Conservation (phyloP, 345 rosid genomes). For the Linum tenue region DNA sequence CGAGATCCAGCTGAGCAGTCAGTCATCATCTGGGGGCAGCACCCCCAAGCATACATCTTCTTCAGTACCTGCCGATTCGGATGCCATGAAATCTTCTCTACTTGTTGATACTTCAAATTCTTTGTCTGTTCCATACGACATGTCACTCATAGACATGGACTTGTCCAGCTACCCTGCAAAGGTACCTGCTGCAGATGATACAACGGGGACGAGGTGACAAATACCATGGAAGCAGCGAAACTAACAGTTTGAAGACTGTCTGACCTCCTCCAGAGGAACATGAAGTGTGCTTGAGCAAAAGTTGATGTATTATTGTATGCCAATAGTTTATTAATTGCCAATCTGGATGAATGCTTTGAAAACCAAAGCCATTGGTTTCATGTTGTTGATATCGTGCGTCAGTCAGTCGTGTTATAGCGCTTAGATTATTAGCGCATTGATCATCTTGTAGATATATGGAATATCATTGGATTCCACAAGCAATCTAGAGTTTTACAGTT, state of each 20-base stretch:
- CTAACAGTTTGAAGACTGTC: conserved; percentile 11
- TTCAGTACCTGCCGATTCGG: conserved; percentile 31
- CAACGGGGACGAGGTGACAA: conserved; percentile 43
- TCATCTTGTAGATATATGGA: no score
- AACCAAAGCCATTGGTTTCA: no score
- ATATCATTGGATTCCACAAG: no score
- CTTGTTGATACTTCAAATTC: conserved; percentile 56
- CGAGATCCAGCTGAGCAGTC: conserved; percentile 62
- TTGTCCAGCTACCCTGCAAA: conserved; percentile 64
- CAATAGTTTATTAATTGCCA: no score
- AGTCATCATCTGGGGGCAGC: conserved; percentile 55
- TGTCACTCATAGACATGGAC: conserved; percentile 86
- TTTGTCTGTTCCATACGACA: conserved; percentile 48
- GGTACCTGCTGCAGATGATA: conserved; percentile 74
- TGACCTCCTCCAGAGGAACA: not conserved
- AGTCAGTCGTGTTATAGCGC: no score
- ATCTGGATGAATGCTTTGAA: no score
- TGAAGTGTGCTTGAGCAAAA: not conserved
- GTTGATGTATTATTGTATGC: not conserved
- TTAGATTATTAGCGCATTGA: no score
- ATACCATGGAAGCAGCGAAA: conserved; percentile 1
- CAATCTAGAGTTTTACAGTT: no score
- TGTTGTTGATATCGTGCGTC: no score
- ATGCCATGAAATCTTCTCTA: conserved; percentile 59
- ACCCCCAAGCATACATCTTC: conserved; percentile 35